These are phyloP conservation scores for Blastomyces gilchristii DNA, from an alignment of 2,329 filamentous ascomycete genomes.

Conservation along the genomic window DNA sequence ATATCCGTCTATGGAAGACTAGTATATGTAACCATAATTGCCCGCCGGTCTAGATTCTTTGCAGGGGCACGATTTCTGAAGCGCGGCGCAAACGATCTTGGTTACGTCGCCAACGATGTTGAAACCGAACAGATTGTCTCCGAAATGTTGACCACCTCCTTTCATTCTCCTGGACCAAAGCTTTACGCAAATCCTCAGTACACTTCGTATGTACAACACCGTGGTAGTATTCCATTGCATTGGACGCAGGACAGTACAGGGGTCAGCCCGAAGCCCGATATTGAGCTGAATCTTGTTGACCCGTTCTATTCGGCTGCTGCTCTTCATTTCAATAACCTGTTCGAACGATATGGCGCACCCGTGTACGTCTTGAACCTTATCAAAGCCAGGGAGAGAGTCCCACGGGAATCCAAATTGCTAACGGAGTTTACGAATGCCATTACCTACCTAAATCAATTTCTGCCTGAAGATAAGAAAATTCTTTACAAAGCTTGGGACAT, in stretches of 20 bases:
- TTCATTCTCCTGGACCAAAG: constrained; percentile 78
- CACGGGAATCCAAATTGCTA: constrained; percentile 82
- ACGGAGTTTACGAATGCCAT: constrained; percentile 80
- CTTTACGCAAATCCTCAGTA: constrained; percentile 83
- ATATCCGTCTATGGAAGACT: constrained; percentile 77
- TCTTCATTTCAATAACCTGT: constrained; percentile 88
- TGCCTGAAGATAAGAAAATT: constrained; percentile 74
- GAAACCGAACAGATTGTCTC: constrained; percentile 98
- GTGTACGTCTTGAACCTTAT: constrained; percentile 88
- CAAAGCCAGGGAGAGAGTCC: constrained; percentile 76
- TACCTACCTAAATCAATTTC: constrained; percentile 85
- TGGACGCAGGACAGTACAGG: constrained; percentile 97
- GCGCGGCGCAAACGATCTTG: constrained; percentile 83
- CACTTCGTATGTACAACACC: constrained; percentile 92
- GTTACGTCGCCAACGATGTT: constrained; percentile 96
- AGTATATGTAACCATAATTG: constrained; percentile 89
- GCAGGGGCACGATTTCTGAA: constrained; percentile 91
- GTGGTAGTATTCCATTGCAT: constrained; percentile 90
- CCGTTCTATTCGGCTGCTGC: constrained; percentile 92
- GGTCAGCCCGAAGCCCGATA: constrained; percentile 91
- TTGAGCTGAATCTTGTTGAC: constrained; percentile 88
- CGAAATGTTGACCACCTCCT: constrained; percentile 86
- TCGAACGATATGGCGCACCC: constrained; percentile 83
- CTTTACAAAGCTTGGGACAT: constrained; percentile 96
- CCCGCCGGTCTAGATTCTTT: constrained; percentile 81